A percentile compares a stretch with the other conserved stretches of the same genome.
phyloP scores from a whole-genome alignment of 192 early-diverging fungal genomes.

The Fimicolochytrium jonesii region DNA sequence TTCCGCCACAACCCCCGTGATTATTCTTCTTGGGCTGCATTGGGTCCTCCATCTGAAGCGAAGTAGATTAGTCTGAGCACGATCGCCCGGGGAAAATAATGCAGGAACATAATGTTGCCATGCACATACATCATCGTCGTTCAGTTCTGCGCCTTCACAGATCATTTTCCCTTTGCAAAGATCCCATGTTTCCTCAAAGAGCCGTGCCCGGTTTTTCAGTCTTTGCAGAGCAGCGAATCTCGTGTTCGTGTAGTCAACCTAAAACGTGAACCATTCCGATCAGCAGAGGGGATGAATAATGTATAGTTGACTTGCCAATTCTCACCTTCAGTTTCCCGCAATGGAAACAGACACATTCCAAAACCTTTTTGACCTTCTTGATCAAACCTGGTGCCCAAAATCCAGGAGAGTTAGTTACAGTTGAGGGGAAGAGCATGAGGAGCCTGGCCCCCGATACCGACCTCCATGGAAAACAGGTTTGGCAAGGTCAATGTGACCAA shows the following conservation, averaged over 20 bases:
- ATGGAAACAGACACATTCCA: conserved; percentile 92
- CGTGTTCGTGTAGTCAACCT: conserved; percentile 1
- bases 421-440: not conserved
- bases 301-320: not conserved
- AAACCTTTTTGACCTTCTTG: conserved; percentile 90
- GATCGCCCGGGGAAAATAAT: too few species aligned
- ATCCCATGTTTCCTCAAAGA: conserved; percentile 84
- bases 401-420: too few species aligned
- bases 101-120: not conserved
- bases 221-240: not conserved
- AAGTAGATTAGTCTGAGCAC: too few species aligned
- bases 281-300: not conserved
- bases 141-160: conserved; percentile 74
- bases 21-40: conserved; percentile 48
- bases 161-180: conserved; percentile 76
- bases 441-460: too few species aligned
- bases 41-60: conserved; percentile 17
- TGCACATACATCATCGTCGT: conserved; percentile 40
- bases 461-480: conserved; percentile 94
- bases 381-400: conserved; percentile 81
- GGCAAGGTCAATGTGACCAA: conserved; percentile 94
- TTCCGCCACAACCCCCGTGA: conserved; percentile 82
- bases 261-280: conserved; percentile 44
- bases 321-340: conserved; percentile 88
- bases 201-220: conserved; percentile 21